These are phyloP conservation scores for Fusarium brevicatenulatum DNA, from an alignment of 2,329 filamentous ascomycete species.

Conservation along the genomic window DNA sequence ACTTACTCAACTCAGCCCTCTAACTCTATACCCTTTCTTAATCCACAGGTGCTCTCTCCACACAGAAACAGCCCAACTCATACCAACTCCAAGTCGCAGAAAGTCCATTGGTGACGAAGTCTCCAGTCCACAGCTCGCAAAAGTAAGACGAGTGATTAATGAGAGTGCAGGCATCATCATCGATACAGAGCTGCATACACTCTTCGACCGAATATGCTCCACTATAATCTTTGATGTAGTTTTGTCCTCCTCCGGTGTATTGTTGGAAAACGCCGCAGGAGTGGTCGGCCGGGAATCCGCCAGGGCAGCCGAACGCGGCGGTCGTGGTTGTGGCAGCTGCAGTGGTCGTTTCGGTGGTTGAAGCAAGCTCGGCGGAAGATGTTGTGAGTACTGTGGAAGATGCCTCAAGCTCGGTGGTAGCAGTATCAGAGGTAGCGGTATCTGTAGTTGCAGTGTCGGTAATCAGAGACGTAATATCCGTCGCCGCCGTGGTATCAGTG, in stretches of 20 bases:
- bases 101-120: accelerated
- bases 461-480: background rate
- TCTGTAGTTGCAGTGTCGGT: background rate
- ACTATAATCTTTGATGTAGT: accelerated
- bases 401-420: accelerated
- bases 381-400: accelerated
- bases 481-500: accelerated
- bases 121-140: background rate
- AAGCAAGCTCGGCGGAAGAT: too few relatives aligned
- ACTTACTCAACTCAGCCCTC: accelerated
- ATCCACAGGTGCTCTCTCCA: background rate
- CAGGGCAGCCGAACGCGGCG: accelerated
- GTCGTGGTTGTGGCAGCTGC: background rate
- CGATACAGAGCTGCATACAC: background rate
- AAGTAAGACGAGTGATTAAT: background rate
- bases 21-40: accelerated
- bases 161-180: background rate
- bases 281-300: accelerated
- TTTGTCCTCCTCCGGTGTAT: accelerated
- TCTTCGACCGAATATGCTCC: accelerated
- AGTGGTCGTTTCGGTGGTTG: background rate
- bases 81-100: accelerated
- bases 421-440: background rate
- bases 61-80: background rate
- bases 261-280: accelerated